A percentile compares a stretch with the other conserved stretches of the same genome.
phyloP scores from a whole-genome alignment of 2,329 filamentous ascomycete genomes.

The Fusarium pseudonygamai region DNA sequence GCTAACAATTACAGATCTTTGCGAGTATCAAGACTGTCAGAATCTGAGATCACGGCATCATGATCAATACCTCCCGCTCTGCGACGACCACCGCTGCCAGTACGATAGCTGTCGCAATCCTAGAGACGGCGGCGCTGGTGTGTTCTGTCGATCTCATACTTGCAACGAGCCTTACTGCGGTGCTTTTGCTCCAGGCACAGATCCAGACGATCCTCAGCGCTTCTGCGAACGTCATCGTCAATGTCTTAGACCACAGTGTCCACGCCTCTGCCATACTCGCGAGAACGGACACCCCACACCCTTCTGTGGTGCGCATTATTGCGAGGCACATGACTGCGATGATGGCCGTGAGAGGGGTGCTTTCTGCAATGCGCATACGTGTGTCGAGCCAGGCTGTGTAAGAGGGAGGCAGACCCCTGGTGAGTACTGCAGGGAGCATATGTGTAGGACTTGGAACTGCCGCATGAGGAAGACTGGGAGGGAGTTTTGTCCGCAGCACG shows the following conservation, averaged over 20 bases:
- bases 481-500: slow-evolving; percentile 40
- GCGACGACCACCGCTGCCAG: slow-evolving; percentile 44
- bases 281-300: slow-evolving; percentile 38
- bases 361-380: slow-evolving; percentile 44
- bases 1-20: slow-evolving; percentile 42
- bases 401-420: slow-evolving; percentile 17
- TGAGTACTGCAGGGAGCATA: slow-evolving; percentile 42
- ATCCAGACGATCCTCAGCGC: slow-evolving; percentile 22
- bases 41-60: slow-evolving; percentile 29
- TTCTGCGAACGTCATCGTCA: slow-evolving; percentile 46
- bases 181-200: slow-evolving; percentile 33
- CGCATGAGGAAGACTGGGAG: slow-evolving; percentile 29
- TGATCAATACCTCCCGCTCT: slow-evolving; percentile 39
- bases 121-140: slow-evolving; percentile 23
- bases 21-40: slow-evolving; percentile 36
- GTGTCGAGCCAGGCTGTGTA: slow-evolving; percentile 39
- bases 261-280: slow-evolving; percentile 41
- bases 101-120: slow-evolving; percentile 32
- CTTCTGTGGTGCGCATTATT: slow-evolving; percentile 45
- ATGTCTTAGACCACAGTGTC: slow-evolving; percentile 37
- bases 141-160: slow-evolving; percentile 43
- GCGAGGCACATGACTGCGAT: slow-evolving; percentile 42
- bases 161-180: slow-evolving; percentile 41
- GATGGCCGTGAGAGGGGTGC: slow-evolving; percentile 29
- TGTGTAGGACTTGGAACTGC: slow-evolving; percentile 39